Evolutionary conservation across 164 flowering plant genomes (phyloP), one percentile per base, ranked within the genome.

Genomic region (Cinnamomum chago): DNA sequence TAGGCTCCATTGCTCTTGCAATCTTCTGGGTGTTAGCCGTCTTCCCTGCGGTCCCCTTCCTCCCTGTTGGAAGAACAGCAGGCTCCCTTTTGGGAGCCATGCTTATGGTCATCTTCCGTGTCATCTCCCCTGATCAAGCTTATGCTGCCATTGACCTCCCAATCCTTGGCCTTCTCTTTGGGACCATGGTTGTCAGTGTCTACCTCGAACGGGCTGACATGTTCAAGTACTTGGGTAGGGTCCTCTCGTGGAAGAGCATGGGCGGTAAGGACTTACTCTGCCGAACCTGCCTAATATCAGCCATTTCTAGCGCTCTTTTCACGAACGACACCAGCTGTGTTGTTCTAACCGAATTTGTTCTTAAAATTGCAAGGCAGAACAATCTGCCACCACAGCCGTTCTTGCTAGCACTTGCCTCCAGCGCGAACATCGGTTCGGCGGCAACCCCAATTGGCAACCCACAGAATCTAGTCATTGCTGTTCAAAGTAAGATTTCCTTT

Each of bases 391-490:
- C 99, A 5, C 93, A 83, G 23, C 99, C 97, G 1, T 93, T 91
- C 72, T 72, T 95, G 3, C 82, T 95, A 23, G 97, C 99, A 25
- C 82, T 95, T 68, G 99, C 99, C 27, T 88, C 97, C 2, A 91
- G 97, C 75, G 95, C 97, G 0, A 93, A 91, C 77, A 92, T 95
- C 33, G 97, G 97, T 25, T 93, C 97, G 17, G 78, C 99, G 4
- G 93, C 97, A 1, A 93, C 99, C 28, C 99, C 99, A 0, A 95
- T 95, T 60, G 98, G 97, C 5, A 95, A 92, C 75, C 98, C 98
- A 0, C 98, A 95, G 66, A 95, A 95, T 76, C 80, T 95, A 70
- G 97, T 95, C 10, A 95, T 95, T 71, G 97, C 97, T 30, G 83
- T 89, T 24, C 84, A 84, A 75, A 87, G 98, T 77, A 78, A 76